These are phyloP conservation scores for Septoria petroselini DNA, from an alignment of 2,329 filamentous ascomycete species.

Conservation along the genomic window DNA sequence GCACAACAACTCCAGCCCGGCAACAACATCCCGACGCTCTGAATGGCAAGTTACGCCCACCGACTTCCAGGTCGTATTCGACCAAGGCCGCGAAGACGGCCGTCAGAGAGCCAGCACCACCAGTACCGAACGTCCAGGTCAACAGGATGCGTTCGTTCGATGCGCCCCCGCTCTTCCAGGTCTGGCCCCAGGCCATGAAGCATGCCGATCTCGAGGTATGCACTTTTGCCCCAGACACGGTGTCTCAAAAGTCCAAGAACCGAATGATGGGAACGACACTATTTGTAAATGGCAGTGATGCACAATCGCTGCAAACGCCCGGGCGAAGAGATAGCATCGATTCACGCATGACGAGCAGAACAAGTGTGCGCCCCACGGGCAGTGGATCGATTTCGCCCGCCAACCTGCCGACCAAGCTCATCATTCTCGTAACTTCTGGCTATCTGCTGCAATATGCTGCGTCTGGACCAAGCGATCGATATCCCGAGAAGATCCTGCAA, in stretches of 20 bases:
- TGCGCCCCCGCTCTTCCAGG: conserved; percentile 75
- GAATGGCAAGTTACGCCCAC: conserved; percentile 13
- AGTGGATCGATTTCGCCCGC: conserved; percentile 17
- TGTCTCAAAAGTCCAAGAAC: conserved; percentile 25
- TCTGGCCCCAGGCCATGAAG: conserved; percentile 78
- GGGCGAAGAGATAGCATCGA: conserved; percentile 19
- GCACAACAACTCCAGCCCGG: neutral
- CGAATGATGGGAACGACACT: conserved; percentile 13
- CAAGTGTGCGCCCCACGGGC: conserved; percentile 16
- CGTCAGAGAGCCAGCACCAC: conserved; percentile 14
- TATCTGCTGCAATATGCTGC: conserved; percentile 72
- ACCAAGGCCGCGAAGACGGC: conserved; percentile 5
- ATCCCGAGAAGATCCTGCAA: conserved; percentile 71
- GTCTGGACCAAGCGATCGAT: conserved; percentile 65
- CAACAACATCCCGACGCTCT: conserved; percentile 12
- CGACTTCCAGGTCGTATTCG: conserved; percentile 19
- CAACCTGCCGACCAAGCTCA: conserved; percentile 67
- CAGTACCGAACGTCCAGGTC: conserved; percentile 12
- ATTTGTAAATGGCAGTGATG: conserved; percentile 14
- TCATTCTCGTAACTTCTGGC: conserved; percentile 67
- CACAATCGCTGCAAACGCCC: conserved; percentile 14
- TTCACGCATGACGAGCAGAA: conserved; percentile 18
- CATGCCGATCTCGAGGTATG: conserved; percentile 68
- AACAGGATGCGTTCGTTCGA: conserved; percentile 36
- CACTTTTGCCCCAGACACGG: conserved; percentile 62